phyloP scores from a whole-genome alignment of 1,284 basidiomycete species.

The Pseudozyma tsukubaensis region DNA sequence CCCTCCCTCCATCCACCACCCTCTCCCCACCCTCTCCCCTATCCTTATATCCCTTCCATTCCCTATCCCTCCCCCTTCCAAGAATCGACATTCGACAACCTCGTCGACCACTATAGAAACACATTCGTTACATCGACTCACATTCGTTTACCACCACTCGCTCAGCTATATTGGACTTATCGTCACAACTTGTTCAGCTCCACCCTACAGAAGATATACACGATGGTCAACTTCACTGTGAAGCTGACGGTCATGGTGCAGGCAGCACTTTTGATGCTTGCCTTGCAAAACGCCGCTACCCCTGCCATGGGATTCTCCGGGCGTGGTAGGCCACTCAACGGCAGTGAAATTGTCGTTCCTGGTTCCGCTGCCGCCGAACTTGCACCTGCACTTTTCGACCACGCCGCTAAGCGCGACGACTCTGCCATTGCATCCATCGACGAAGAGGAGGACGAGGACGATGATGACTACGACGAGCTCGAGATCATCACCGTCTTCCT shows the following conservation, averaged over 20 bases:
- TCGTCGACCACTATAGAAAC: conserved; percentile 3
- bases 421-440: not conserved
- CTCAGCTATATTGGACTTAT: not conserved
- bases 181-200: not conserved
- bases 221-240: conserved; percentile 28
- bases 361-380: conserved; percentile 7
- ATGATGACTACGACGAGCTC: conserved; percentile 42
- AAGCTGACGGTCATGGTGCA: conserved; percentile 39
- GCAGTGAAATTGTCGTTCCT: conserved; percentile 7
- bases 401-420: conserved; percentile 18
- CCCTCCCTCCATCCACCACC: conserved; percentile 16
- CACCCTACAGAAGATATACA: not conserved
- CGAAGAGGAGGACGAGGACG: conserved; percentile 22
- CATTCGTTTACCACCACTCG: conserved; percentile 14
- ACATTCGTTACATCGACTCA: conserved; percentile 18
- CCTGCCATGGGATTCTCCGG: conserved; percentile 26
- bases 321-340: conserved; percentile 10
- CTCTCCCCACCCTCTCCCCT: not conserved
- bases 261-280: conserved; percentile 31
- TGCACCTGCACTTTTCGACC: conserved; percentile 12
- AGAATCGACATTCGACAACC: conserved; percentile 3
- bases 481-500: conserved; percentile 49
- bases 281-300: conserved; percentile 21
- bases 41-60: not conserved
- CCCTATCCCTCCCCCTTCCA: not conserved